Percentiles rank a stretch among this genome's conserved stretches.
Conservation (phyloP, 305 asterid genomes). For the Solanum hybrid region DNA sequence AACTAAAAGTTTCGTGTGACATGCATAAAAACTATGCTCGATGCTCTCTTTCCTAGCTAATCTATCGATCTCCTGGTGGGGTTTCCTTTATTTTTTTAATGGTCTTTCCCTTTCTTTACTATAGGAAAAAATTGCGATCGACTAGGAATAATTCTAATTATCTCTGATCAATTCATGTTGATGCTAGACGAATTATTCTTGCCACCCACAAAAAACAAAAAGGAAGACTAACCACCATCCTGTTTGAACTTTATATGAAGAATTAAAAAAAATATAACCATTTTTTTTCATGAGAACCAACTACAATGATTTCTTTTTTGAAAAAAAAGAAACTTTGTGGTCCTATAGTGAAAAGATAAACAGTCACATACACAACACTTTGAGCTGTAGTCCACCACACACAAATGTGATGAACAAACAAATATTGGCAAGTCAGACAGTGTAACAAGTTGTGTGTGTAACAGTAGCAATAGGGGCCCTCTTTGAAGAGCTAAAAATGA, state of each 20-base stretch:
- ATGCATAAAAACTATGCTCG: too few relatives aligned
- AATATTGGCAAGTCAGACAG: too few relatives aligned
- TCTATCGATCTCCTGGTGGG: neutral
- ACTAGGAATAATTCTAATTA: neutral
- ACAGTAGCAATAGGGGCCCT: too few relatives aligned
- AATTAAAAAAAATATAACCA: neutral
- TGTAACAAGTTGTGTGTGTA: too few relatives aligned
- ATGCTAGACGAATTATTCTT: neutral
- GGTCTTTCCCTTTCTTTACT: neutral
- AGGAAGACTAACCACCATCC: neutral
- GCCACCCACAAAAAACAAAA: neutral
- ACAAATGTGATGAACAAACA: too few relatives aligned
- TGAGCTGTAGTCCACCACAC: too few relatives aligned
- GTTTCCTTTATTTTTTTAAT: neutral
- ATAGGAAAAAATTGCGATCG: neutral
- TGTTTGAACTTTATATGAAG: neutral
- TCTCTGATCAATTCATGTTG: neutral
- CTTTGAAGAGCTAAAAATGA: too few relatives aligned
- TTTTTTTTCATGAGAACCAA: neutral
- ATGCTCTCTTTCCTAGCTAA: neutral
- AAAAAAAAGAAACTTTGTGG: too few relatives aligned
- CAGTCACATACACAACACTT: too few relatives aligned
- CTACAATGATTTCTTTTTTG: neutral
- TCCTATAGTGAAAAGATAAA: too few relatives aligned
- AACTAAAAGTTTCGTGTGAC: neutral